These are phyloP conservation scores for Cinnamomum chago DNA, from an alignment of 164 flowering plant genomes.

Conservation along the genomic window DNA sequence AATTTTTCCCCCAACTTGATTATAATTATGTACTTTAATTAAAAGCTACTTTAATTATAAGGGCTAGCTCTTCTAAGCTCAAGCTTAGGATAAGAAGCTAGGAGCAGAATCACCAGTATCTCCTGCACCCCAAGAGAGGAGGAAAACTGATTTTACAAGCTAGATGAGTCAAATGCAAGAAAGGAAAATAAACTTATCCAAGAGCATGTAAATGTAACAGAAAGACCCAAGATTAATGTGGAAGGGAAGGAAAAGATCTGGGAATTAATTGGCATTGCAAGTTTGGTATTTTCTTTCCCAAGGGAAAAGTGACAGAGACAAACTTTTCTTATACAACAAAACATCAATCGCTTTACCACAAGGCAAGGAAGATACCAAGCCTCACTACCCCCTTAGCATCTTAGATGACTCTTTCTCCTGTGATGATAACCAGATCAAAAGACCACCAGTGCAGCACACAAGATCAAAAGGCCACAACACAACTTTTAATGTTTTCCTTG, in stretches of 20 bases:
- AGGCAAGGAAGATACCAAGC: slow-evolving; percentile 84
- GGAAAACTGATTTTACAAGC: too few species aligned
- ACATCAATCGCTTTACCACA: slow-evolving; percentile 32
- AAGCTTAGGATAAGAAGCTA: too few species aligned
- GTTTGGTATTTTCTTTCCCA: slow-evolving; percentile 31
- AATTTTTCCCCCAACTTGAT: too few species aligned
- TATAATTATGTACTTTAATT: too few species aligned
- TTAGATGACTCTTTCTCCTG: slow-evolving; percentile 8
- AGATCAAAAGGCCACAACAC: slow-evolving; percentile 1
- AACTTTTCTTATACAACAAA: slow-evolving; percentile 7
- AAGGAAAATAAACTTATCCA: too few species aligned
- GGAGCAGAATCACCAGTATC: background rate
- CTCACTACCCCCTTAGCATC: slow-evolving; percentile 37
- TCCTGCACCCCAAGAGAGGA: too few species aligned
- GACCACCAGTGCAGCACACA: slow-evolving; percentile 5
- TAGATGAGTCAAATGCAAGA: too few species aligned
- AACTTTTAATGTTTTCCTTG: slow-evolving; percentile 17
- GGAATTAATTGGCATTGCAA: slow-evolving; percentile 10
- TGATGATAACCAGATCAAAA: slow-evolving; percentile 6
- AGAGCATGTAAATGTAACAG: background rate
- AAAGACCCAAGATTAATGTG: background rate
- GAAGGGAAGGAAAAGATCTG: background rate
- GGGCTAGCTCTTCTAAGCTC: too few species aligned
- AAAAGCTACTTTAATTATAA: too few species aligned
- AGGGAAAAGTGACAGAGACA: slow-evolving; percentile 18